Evolutionary conservation across 208 protist genomes (phyloP), one percentile per base, ranked within the genome.

Genomic region (Crithidia thermophila): DNA sequence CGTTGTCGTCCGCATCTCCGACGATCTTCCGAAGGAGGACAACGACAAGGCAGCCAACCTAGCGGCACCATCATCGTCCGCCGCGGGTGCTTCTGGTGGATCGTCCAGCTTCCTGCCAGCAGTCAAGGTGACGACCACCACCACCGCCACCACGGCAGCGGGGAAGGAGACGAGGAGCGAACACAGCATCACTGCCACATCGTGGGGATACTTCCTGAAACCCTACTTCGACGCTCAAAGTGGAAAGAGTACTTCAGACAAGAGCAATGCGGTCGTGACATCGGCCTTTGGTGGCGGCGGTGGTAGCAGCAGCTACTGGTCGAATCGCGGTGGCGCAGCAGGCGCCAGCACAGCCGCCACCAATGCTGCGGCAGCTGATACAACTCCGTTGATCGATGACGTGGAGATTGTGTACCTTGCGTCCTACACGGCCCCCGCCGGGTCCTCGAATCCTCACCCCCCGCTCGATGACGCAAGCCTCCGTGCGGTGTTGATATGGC

Each of bases 121-220:
- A 10, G 39, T 16, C 13, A 16, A 16, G 16, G n/a, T n/a, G 9
- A 37, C 46, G 10, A n/a, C 20, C 27, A 0, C 67, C 0, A 20
- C 46, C 34, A 10, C 27, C 0, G 0, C 40, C 10, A 42, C n/a
- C 5, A 1, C 13, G 1, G 42, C n/a, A 21, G 56, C 13, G 3
- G 31, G 14, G 18, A 50, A 31, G 28, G 56, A 65, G 11, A 16
- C 37, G 18, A 4, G 34, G 9, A n/a, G 9, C 4, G 39, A 58
- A 1, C 23, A 28, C 6, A 28, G 37, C 40, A 37, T 75, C 39
- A 64, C 52, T 4, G 69, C 69, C 14, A 75, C 69, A 5, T 33
- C 69, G 37, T 75, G 69, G 69, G 28, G 37, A 18, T 68, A 43
- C 42, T 75, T 75, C 46, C 25, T 75, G 5, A 67, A 63, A 7